Evolutionary conservation across 2,329 filamentous ascomycete genomes (phyloP).

Genomic region (Diaporthe helianthi): DNA sequence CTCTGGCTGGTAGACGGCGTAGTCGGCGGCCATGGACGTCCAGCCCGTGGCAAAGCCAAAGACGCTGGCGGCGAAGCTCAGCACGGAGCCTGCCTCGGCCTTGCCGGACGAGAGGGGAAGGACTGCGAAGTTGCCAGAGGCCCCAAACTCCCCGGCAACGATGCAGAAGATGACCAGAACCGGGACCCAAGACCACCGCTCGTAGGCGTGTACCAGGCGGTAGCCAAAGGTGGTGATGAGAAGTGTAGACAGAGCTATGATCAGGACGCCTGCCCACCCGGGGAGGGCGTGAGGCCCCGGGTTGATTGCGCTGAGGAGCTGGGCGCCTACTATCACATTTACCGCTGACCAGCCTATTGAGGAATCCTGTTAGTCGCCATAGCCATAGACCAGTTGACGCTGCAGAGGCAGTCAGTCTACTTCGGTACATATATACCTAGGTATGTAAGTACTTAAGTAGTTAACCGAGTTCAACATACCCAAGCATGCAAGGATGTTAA

Average conservation of each 20-base stretch:
- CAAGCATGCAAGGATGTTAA: slow-evolving; percentile 74
- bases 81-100: slow-evolving; percentile 64
- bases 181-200: slow-evolving; percentile 78
- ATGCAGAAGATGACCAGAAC: slow-evolving; percentile 77
- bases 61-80: slow-evolving; percentile 72
- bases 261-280: slow-evolving; percentile 75
- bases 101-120: slow-evolving; percentile 64
- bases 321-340: slow-evolving; percentile 81
- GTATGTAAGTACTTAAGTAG: too few relatives aligned
- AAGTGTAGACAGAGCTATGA: slow-evolving; percentile 74
- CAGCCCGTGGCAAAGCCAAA: slow-evolving; percentile 76
- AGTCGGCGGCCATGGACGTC: slow-evolving; percentile 78
- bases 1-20: slow-evolving; percentile 79
- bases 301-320: slow-evolving; percentile 79
- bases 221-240: slow-evolving; percentile 77
- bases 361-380: too few relatives aligned
- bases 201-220: slow-evolving; percentile 78
- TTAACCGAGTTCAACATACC: too few relatives aligned
- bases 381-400: too few relatives aligned
- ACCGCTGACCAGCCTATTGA: slow-evolving; percentile 72
- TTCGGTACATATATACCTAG: too few relatives aligned
- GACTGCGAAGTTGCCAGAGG: slow-evolving; percentile 68
- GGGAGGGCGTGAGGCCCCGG: slow-evolving; percentile 58
- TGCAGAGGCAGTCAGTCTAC: too few relatives aligned
- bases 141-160: slow-evolving; percentile 71